Conservation (phyloP, 2,329 filamentous ascomycete genomes). For the Xenosphaeropsis pyriputrescens region DNA sequence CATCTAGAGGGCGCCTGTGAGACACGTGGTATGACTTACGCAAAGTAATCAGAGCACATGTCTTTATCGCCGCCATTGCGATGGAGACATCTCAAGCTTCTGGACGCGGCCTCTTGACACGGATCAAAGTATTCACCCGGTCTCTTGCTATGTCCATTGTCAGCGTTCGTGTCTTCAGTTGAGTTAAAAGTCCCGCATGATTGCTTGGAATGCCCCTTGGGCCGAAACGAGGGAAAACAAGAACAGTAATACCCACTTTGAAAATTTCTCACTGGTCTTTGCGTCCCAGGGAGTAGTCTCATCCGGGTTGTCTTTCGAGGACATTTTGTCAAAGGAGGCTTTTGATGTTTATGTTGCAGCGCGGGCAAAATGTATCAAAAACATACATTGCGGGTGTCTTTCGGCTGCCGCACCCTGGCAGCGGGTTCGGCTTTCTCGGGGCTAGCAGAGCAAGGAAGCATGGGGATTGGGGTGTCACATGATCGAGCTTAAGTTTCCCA, state of each 20-base stretch:
- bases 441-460: too few relatives aligned
- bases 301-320: too few relatives aligned
- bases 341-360: too few relatives aligned
- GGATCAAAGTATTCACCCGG: slow-evolving; percentile 66
- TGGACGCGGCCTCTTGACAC: slow-evolving; percentile 74
- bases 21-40: slow-evolving; percentile 37
- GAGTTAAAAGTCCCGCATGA: background rate
- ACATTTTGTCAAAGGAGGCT: too few relatives aligned
- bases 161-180: background rate
- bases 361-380: too few relatives aligned
- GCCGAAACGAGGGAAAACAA: background rate
- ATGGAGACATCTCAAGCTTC: slow-evolving; percentile 71
- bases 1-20: background rate
- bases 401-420: too few relatives aligned
- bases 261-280: background rate
- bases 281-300: background rate
- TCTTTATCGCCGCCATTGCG: slow-evolving; percentile 71
- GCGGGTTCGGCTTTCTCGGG: too few relatives aligned
- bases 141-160: background rate
- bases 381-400: too few relatives aligned
- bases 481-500: background rate
- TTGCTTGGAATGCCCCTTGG: too few relatives aligned
- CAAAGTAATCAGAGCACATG: slow-evolving; percentile 88
- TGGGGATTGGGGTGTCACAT: too few relatives aligned
- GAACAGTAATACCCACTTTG: background rate